Conservation (phyloP, 2,329 filamentous ascomycete genomes). For the Aureobasidium vineae region DNA sequence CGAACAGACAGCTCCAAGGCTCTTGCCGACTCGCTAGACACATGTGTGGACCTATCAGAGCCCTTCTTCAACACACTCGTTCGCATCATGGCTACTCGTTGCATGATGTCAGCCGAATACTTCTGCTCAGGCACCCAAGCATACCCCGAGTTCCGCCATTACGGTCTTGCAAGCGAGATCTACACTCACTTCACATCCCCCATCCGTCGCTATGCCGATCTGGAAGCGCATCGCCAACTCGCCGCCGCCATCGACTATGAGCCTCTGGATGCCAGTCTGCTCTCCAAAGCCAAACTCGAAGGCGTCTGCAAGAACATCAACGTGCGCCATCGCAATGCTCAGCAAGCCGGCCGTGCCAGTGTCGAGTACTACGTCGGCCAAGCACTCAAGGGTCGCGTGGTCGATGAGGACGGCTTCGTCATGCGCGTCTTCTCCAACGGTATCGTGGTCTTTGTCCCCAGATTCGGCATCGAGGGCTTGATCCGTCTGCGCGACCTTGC, state of each 20-base stretch:
- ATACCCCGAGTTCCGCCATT: slow-evolving; percentile 93
- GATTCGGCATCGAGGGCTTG: slow-evolving; percentile 91
- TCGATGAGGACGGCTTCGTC: slow-evolving; percentile 88
- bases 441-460: slow-evolving; percentile 91
- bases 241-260: slow-evolving; percentile 95
- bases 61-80: slow-evolving; percentile 99
- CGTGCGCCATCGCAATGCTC: slow-evolving; percentile 91
- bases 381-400: slow-evolving; percentile 73
- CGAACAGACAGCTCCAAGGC: slow-evolving; percentile 83
- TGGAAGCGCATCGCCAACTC: slow-evolving; percentile 89
- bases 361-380: slow-evolving; percentile 99
- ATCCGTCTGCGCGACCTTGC: slow-evolving; percentile 83
- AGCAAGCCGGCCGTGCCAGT: slow-evolving; percentile 88
- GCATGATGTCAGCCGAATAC: slow-evolving; percentile 99
- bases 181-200: slow-evolving; percentile 99
- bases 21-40: slow-evolving; percentile 88
- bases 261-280: slow-evolving; percentile 74
- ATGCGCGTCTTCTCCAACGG: slow-evolving; percentile 98
- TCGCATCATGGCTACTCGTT: slow-evolving; percentile 94
- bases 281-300: slow-evolving; percentile 81
- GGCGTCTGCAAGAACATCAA: slow-evolving; percentile 99
- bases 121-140: slow-evolving; percentile 93
- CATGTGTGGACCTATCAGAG: slow-evolving; percentile 72
- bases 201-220: slow-evolving; percentile 95
- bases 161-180: slow-evolving; percentile 92